Percentiles rank a stretch among this genome's conserved stretches.
Conservation (phyloP, 768 basidiomycete species). For the Inosperma sp. region DNA sequence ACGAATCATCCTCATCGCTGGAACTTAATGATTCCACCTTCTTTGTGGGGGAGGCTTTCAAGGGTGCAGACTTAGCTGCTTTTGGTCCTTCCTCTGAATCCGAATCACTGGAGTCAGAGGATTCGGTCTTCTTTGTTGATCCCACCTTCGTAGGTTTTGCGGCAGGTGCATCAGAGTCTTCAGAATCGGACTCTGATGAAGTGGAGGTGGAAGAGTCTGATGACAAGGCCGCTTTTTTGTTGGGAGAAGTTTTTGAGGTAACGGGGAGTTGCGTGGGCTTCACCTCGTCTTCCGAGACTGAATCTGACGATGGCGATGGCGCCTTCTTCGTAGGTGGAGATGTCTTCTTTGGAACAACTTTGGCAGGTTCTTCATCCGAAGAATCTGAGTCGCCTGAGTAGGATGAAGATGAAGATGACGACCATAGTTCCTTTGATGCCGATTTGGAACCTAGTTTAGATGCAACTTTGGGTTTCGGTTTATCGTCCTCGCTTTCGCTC, state of each 20-base stretch:
- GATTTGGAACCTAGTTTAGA: constrained; percentile 25
- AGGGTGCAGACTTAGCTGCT: constrained; percentile 19
- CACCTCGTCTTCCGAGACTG: constrained; percentile 9
- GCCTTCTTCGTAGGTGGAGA: constrained; percentile 7
- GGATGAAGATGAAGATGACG: background rate
- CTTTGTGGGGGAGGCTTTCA: constrained; percentile 1
- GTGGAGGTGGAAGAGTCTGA: too few relatives aligned
- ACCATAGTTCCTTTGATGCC: background rate
- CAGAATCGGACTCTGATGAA: constrained; percentile 25
- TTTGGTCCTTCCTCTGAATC: constrained; percentile 14
- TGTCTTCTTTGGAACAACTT: constrained; percentile 17
- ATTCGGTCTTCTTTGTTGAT: constrained; percentile 8
- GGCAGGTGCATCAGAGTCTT: constrained; percentile 18
- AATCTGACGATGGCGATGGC: constrained; percentile 13
- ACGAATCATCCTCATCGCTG: constrained; percentile 16
- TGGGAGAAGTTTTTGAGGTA: constrained; percentile 9
- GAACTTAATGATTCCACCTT: constrained; percentile 14
- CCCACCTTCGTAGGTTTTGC: constrained; percentile 7
- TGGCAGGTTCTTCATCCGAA: constrained; percentile 13
- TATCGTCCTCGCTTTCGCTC: constrained; percentile 34
- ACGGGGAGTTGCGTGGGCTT: constrained; percentile 10
- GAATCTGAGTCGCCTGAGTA: constrained; percentile 1
- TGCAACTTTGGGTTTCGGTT: constrained; percentile 8
- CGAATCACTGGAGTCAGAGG: constrained; percentile 21
- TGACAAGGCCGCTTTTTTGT: constrained; percentile 12